Evolutionary conservation across 2,329 filamentous ascomycete genomes (phyloP).

Genomic region (Fusarium sororula): DNA sequence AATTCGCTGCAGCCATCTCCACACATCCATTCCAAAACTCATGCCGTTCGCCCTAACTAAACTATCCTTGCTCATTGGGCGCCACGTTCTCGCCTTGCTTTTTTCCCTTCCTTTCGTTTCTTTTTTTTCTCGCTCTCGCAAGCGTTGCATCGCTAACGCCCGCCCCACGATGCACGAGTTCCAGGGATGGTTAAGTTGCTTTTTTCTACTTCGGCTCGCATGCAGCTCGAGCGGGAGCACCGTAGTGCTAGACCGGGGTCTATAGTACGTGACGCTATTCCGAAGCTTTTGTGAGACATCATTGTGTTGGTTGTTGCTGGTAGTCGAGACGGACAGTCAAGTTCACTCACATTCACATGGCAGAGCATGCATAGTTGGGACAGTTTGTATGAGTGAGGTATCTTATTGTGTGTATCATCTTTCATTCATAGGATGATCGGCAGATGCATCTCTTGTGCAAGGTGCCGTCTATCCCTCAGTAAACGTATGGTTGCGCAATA

Average conservation of each 20-base stretch:
- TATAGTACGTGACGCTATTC: background rate
- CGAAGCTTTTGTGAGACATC: background rate
- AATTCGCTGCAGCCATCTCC: constrained; percentile 25
- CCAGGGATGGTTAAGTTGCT: constrained; percentile 12
- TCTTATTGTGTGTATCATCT: constrained; percentile 23
- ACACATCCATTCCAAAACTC: constrained; percentile 24
- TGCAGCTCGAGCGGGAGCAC: constrained; percentile 5
- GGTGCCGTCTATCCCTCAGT: constrained; percentile 32
- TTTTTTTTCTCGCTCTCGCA: background rate
- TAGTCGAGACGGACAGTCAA: background rate
- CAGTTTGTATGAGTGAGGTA: constrained; percentile 15
- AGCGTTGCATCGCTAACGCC: constrained; percentile 22
- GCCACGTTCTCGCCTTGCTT: constrained; percentile 36
- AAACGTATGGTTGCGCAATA: constrained; percentile 34
- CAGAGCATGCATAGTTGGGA: background rate
- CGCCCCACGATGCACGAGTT: constrained; percentile 19
- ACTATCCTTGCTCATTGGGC: constrained; percentile 31
- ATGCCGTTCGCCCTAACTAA: constrained; percentile 42
- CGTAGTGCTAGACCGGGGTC: background rate
- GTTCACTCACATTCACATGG: background rate
- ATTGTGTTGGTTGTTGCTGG: background rate
- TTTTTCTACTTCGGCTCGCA: constrained; percentile 11
- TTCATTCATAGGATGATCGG: constrained; percentile 36
- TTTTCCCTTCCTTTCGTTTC: constrained; percentile 4
- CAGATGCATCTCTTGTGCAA: constrained; percentile 30